Conservation (phyloP, 2,329 filamentous ascomycete species). For the Fusarium multiceps region DNA sequence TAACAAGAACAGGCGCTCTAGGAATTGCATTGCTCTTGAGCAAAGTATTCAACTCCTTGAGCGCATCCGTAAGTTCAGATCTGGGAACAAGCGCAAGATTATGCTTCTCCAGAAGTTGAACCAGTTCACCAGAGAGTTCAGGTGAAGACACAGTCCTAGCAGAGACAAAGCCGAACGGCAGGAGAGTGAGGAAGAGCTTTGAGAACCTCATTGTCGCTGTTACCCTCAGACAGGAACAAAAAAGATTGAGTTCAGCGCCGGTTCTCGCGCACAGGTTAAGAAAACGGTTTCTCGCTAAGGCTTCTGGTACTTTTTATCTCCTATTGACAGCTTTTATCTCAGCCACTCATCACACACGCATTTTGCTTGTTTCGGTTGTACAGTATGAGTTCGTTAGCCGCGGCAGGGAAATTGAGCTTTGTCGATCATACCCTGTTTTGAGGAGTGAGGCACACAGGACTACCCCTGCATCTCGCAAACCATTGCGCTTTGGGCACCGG, state of each 20-base stretch:
- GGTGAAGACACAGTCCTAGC: slow-evolving; percentile 45
- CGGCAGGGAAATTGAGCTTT: slow-evolving; percentile 23
- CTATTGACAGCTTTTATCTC: slow-evolving; percentile 9
- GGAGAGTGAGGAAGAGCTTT: slow-evolving; percentile 50
- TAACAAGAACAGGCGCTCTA: slow-evolving; percentile 13
- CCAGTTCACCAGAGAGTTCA: slow-evolving; percentile 51
- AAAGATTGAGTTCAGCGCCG: background rate
- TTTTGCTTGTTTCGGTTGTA: slow-evolving; percentile 1
- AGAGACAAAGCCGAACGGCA: slow-evolving; percentile 48
- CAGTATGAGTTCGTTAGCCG: slow-evolving; percentile 2
- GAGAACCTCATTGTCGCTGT: slow-evolving; percentile 52
- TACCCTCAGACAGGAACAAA: background rate
- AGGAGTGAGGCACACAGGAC: background rate
- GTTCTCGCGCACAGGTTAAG: background rate
- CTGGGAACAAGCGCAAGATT: slow-evolving; percentile 58
- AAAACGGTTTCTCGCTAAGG: background rate
- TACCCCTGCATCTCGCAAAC: slow-evolving; percentile 33
- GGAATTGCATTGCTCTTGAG: slow-evolving; percentile 48
- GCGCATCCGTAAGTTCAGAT: slow-evolving; percentile 58
- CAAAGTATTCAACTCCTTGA: slow-evolving; percentile 56
- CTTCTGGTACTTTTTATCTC: background rate
- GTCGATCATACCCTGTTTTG: slow-evolving; percentile 5
- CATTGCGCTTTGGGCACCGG: slow-evolving; percentile 23
- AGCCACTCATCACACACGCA: slow-evolving; percentile 16
- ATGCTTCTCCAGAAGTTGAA: slow-evolving; percentile 56